Evolutionary conservation across 495 filamentous ascomycete species (phyloP).

Genomic region (Penicillium mononematosum): DNA sequence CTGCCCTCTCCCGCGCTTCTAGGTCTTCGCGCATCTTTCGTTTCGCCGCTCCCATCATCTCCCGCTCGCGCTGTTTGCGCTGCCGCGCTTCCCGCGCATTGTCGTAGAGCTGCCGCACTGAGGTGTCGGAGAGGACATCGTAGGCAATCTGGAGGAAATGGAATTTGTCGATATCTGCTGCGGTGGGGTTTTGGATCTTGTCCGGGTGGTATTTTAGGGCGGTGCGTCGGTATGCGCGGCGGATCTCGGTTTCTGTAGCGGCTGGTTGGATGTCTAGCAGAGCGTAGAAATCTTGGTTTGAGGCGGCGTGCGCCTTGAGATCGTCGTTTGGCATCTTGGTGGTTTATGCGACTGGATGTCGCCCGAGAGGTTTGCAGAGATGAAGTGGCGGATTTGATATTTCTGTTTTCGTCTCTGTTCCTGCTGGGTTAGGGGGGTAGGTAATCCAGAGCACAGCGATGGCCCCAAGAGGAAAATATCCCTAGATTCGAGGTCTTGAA

Average conservation of each 20-base stretch:
- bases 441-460: background rate
- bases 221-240: conserved; percentile 82
- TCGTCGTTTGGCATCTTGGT: conserved; percentile 48
- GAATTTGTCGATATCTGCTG: conserved; percentile 66
- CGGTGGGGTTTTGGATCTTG: conserved; percentile 60
- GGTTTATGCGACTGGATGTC: conserved; percentile 7
- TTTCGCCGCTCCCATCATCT: conserved; percentile 63
- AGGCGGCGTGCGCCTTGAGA: conserved; percentile 55
- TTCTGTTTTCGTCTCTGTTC: background rate
- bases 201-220: conserved; percentile 91
- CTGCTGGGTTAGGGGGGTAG: background rate
- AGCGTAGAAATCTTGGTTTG: conserved; percentile 77
- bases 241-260: conserved; percentile 69
- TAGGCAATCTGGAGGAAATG: conserved; percentile 70
- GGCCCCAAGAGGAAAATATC: background rate
- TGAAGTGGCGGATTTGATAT: background rate
- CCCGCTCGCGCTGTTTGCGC: conserved; percentile 61
- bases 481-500: background rate
- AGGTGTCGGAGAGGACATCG: conserved; percentile 66
- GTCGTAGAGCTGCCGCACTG: conserved; percentile 64
- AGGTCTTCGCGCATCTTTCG: conserved; percentile 75
- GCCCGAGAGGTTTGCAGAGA: conserved; percentile 1
- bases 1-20: conserved; percentile 58
- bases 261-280: conserved; percentile 68
- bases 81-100: conserved; percentile 61